A percentile compares a stretch with the other conserved stretches of the same genome.
phyloP scores from a whole-genome alignment of 2,329 filamentous ascomycete species.

The Fusarium sp. region DNA sequence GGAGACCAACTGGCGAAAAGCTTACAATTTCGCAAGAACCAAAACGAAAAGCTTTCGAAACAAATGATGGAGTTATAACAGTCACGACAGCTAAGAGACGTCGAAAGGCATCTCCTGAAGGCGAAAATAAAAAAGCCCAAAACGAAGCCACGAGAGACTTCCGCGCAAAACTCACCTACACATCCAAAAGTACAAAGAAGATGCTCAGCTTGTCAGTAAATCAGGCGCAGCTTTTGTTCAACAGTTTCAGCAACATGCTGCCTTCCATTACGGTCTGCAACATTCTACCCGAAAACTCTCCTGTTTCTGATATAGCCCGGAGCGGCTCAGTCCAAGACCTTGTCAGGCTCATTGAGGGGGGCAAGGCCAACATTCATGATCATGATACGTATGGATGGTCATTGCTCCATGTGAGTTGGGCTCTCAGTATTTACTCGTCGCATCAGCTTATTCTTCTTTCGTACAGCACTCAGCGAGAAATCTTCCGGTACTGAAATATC shows the following conservation, averaged over 20 bases:
- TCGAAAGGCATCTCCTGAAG: fast-evolving
- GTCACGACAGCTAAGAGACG: not conserved
- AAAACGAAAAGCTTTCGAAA: not conserved
- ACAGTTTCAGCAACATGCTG: not conserved
- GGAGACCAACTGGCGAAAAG: fast-evolving
- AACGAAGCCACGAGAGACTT: fast-evolving
- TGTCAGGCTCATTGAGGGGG: fast-evolving
- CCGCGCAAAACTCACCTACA: not conserved
- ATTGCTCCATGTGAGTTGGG: not conserved
- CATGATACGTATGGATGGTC: not conserved
- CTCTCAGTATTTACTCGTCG: too few species aligned
- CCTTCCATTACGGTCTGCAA: not conserved
- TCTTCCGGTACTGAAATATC: not conserved
- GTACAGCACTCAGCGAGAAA: not conserved
- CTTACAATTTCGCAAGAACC: not conserved
- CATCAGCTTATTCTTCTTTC: fast-evolving
- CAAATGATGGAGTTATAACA: fast-evolving
- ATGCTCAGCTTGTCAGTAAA: not conserved
- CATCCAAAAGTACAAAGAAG: not conserved
- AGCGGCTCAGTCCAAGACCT: not conserved
- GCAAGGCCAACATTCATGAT: not conserved
- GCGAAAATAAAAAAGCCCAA: fast-evolving
- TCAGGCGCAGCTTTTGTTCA: fast-evolving
- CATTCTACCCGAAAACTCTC: fast-evolving
- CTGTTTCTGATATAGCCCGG: fast-evolving